Base-by-base conservation (phyloP, 495 filamentous ascomycete genomes). In the Aspergillus saccharolyticus region DNA sequence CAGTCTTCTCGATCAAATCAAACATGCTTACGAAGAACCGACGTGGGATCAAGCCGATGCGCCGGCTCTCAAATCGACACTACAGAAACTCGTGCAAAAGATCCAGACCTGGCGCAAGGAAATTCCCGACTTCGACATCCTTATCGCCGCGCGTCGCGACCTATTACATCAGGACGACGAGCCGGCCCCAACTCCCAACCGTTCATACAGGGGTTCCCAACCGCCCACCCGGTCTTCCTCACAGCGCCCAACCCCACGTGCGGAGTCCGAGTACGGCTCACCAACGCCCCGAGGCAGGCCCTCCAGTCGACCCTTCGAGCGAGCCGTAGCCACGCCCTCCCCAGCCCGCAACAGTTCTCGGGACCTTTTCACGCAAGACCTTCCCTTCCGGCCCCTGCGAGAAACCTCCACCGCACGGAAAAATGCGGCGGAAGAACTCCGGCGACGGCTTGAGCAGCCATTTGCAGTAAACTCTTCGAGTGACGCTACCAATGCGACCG, bases 121-220 rank as follows among this genome's bases (percentile, higher is more conserved):
- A 10, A 77, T 94, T 3, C 83, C 88, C 0, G 83, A 90, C 25
- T 91, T 94, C 63, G 86, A 92, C 56, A 83, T 88, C 20, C 78
- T 91, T 8, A 72, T 94, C 22, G 81, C 87, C 45, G 87, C 89
- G 59, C 85, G 89, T 16, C 83, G 86, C 18, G 69, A 76, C 24
- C 51, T 78, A 0, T 67, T 76, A 5, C 74, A 79, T 50, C 66
- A 67, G 8, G 67, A 68, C 1, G 70, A 74, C 18, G 53, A 64
- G 15, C 61, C 59, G 8, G 58, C 66, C 17, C 49, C 57, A 18
- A 61, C 60, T 0, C 57, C 67, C 8, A 45, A n/a, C 22, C 55
- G 46, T 20, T 60, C 66, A 14, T 56, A 53, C 18, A 68, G 69
- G 48, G n/a, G 56, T 19, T 66, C 65, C 4, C 63, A 65, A 53